Evolutionary conservation across 805 yeast genomes (phyloP).

Genomic region (Candida montana): DNA sequence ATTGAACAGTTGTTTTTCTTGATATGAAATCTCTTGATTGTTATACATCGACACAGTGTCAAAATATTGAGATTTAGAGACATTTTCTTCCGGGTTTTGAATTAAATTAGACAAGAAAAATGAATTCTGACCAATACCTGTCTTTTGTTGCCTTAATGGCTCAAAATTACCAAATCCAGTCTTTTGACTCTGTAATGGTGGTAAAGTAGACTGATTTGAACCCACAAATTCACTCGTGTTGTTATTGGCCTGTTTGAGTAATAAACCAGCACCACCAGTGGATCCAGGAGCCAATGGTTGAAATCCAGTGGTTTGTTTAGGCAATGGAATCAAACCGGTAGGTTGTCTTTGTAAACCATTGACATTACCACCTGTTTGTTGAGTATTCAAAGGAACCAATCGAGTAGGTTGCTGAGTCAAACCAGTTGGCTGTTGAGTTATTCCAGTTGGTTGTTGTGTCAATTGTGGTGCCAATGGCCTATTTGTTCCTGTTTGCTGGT

Average conservation of each 20-base stretch:
- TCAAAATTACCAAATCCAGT: slow-evolving; percentile 41
- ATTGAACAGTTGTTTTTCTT: slow-evolving; percentile 82
- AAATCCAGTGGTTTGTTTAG: slow-evolving; percentile 14
- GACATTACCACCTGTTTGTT: neutral
- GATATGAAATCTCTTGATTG: slow-evolving; percentile 58
- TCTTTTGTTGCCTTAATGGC: slow-evolving; percentile 38
- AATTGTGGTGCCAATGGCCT: slow-evolving; percentile 27
- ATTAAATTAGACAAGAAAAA: slow-evolving; percentile 47
- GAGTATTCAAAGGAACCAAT: neutral
- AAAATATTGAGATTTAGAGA: slow-evolving; percentile 1
- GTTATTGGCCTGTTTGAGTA: slow-evolving; percentile 29
- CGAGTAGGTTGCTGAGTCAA: slow-evolving; percentile 10
- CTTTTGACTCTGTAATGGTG: slow-evolving; percentile 42
- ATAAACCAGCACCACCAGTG: slow-evolving; percentile 24
- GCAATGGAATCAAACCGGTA: slow-evolving; percentile 30
- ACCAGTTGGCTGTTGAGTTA: slow-evolving; percentile 11
- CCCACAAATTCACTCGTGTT: too few relatives aligned
- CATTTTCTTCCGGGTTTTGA: slow-evolving; percentile 43
- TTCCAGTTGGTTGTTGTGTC: slow-evolving; percentile 33
- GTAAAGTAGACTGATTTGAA: neutral
- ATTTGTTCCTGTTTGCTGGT: slow-evolving; percentile 16
- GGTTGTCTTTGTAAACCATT: slow-evolving; percentile 29
- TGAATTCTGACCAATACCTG: slow-evolving; percentile 40
- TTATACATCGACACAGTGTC: slow-evolving; percentile 24
- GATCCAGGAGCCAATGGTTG: slow-evolving; percentile 13